Evolutionary conservation across 108 stramenopile species (phyloP), one percentile per base, ranked within the genome.

Genomic region (Mediolabrus comicus): DNA sequence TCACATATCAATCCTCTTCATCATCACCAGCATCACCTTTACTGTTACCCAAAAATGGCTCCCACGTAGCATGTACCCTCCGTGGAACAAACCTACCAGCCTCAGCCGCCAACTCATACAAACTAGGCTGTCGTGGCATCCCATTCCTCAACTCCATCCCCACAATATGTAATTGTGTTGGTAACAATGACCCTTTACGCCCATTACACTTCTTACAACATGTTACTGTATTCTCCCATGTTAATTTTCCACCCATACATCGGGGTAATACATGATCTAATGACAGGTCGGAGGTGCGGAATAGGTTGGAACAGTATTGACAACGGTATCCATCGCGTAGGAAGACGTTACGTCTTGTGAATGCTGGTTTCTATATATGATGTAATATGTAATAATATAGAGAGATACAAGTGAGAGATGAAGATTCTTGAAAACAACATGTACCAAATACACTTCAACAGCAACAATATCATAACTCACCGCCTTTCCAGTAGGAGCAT

Each of bases 301-400:
- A 92, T 9, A 74, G 46, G 5, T 86, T 29, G 38, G 30, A 69
- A 74, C 93, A 95, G 67, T 95, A 95, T 65, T 95, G 93, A 59
- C 93, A 95, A 11, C 74, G 77, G 65, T 95, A 95, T 35, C 86
- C 86, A 64, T 95, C 93, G 29, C 93, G 75, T 28, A 95, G 63
- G 82, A 89, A 95, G 49, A 95, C 89, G 69, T 95, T 95, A 28
- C 93, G 73, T 43, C 87, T 69, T 16, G 91, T 95, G 81, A 95
- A 95, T 17, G 91, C 86, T 11, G 90, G 89, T 54, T 52, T 62
- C 57, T 74, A 70, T 5, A 13, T 39, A 3, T 39, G 38, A n/a
- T 39, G 33, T 39, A n/a, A 10, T 39, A 3, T n/a, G 38, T 12
- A 39, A 10, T 12, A 39, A 13, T 8, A 13, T 1, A n/a, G 38